Evolutionary conservation across 2,329 filamentous ascomycete species (phyloP).

Genomic region (Pseudogymnoascus verrucosus): DNA sequence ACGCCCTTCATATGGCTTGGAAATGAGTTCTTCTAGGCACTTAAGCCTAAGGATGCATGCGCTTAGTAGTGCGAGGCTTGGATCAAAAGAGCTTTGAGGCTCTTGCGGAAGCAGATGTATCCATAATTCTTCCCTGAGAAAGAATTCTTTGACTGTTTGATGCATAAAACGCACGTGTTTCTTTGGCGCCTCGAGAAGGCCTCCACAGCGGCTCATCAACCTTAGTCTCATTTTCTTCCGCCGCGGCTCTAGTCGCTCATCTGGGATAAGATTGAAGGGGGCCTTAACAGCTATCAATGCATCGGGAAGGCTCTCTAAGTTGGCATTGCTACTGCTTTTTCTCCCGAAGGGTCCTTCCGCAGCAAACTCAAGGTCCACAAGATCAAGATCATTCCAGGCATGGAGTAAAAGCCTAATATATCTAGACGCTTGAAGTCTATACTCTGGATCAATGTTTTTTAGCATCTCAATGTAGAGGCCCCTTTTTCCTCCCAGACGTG

Average conservation of each 20-base stretch:
- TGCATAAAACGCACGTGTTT: background rate
- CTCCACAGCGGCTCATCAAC: background rate
- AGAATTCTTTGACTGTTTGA: background rate
- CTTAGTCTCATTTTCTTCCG: background rate
- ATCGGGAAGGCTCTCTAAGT: background rate
- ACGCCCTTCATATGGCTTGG: background rate
- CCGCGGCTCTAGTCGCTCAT: background rate
- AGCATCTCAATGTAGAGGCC: background rate
- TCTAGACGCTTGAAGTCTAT: background rate
- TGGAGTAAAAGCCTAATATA: background rate
- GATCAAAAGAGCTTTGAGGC: background rate
- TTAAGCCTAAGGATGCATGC: background rate
- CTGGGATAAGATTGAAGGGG: background rate
- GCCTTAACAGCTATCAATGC: background rate
- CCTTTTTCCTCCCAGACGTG: background rate
- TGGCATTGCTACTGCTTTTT: background rate
- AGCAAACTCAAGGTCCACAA: background rate
- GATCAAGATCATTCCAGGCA: background rate
- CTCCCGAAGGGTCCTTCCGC: background rate
- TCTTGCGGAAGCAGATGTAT: background rate
- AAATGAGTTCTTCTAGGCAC: background rate
- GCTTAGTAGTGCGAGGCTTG: background rate
- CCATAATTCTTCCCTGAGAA: background rate
- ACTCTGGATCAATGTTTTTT: background rate
- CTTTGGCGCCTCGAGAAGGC: background rate